These are phyloP conservation scores for Erysiphe pulchra DNA, from an alignment of 2,329 filamentous ascomycete species.

Conservation along the genomic window DNA sequence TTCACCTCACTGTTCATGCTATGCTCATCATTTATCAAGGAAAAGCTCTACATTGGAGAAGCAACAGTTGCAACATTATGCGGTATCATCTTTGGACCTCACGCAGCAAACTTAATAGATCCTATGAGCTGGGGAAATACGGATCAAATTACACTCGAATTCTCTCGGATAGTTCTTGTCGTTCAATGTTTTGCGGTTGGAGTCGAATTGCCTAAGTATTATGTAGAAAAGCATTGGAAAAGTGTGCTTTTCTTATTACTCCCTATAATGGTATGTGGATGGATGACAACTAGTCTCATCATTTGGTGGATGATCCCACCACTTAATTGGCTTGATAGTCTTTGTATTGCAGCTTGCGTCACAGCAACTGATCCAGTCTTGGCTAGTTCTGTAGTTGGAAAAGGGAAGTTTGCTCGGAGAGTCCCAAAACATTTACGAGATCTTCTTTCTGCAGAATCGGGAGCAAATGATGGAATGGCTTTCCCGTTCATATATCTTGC, in stretches of 20 bases:
- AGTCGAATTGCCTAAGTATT: constrained; percentile 72
- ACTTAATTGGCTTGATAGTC: constrained; percentile 69
- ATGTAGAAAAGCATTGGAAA: constrained; percentile 96
- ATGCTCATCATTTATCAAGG: constrained; percentile 92
- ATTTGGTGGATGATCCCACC: constrained; percentile 72
- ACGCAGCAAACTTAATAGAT: constrained; percentile 59
- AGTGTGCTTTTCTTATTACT: constrained; percentile 72
- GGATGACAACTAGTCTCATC: constrained; percentile 77
- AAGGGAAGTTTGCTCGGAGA: constrained; percentile 93
- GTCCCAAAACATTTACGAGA: constrained; percentile 95
- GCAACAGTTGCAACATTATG: constrained; percentile 79
- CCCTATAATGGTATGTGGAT: constrained; percentile 93
- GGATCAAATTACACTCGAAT: constrained; percentile 71
- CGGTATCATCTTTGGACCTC: constrained; percentile 71
- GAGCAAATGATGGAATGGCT: constrained; percentile 98
- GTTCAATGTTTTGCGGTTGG: constrained; percentile 84
- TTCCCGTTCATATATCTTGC: constrained; percentile 93
- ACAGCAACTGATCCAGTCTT: constrained; percentile 93
- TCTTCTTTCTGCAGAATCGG: constrained; percentile 81
- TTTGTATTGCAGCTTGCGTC: constrained; percentile 74
- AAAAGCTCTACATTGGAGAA: constrained; percentile 95
- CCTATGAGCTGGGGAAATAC: constrained; percentile 54
- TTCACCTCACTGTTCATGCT: constrained; percentile 98
- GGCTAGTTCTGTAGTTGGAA: constrained; percentile 91
- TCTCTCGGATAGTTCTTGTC: constrained; percentile 69